Base-by-base conservation (phyloP, 306 rosid species). In the Trifolium fragiferum region DNA sequence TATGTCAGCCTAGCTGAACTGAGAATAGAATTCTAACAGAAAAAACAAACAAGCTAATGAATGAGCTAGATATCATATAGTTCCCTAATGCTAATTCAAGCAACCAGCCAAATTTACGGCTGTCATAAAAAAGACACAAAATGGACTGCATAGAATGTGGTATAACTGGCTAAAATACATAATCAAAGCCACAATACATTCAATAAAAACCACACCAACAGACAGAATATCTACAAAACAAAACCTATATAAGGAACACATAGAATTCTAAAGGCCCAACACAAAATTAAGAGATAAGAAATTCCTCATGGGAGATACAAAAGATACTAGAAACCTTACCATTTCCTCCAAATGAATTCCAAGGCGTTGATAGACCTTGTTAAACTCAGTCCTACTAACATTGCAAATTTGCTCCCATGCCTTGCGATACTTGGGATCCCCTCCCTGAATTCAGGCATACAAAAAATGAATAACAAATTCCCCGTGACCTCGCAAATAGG, bases 341-440 rank as follows among this genome's bases (percentile, higher is more conserved):
- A 65, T 65, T 65, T 18, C 50, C 69, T 64, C 69, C 30, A 64
- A 37, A 37, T 4, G 32, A 64, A 64, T 3, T 63, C 93, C 88
- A 76, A 93, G 93, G 40, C 93, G 88, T 66, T 89, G 66, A 85
- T 93, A 93, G 72, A 93, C 97, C 88, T 51, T 85, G 50, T 93
- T 84, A 80, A 89, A 93, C 68, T 93, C 98, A 76, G 80, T 86
- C 75, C 88, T 84, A 73, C 98, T 90, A 78, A 90, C 81, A 77
- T 89, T 91, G 79, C 97, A 93, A 47, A 93, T 93, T 70, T 84
- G 83, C 14, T 81, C 55, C 97, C 98, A 93, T 62, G 97, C 98
- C 64, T 71, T 75, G 2, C 71, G 92, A 73, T 93, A 93, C 76
- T 70, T 87, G 61, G 62, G 57, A n/a, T 91, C 92, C 54, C 97